Percentiles rank a stretch among this genome's conserved stretches.
Evolutionary conservation across 2,329 filamentous ascomycete species (phyloP).

Genomic region (Alternaria postmessia): DNA sequence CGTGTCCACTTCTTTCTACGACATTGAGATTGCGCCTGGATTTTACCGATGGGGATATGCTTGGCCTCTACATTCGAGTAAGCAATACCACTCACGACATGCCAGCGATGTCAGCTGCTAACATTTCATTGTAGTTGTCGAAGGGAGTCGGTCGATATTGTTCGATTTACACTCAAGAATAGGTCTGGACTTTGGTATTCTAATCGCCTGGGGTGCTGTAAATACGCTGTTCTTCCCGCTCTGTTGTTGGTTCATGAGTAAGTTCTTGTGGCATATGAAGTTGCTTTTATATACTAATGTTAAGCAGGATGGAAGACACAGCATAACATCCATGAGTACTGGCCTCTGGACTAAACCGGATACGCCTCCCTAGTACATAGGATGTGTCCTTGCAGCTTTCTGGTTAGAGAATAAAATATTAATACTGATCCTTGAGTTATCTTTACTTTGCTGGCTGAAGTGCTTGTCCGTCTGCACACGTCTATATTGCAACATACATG

Average conservation of each 20-base stretch:
- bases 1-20: constrained; percentile 67
- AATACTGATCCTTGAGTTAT: neutral
- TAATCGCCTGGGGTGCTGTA: constrained; percentile 66
- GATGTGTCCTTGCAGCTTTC: neutral
- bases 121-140: constrained; percentile 56
- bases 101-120: neutral
- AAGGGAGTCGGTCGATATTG: constrained; percentile 66
- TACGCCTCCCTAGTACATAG: too few relatives aligned
- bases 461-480: fast-evolving
- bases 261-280: neutral
- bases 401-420: neutral
- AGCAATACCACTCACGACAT: constrained; percentile 19
- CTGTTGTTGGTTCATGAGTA: constrained; percentile 53
- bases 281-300: neutral
- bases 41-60: constrained; percentile 71
- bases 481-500: neutral
- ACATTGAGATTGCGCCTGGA: constrained; percentile 64
- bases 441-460: neutral
- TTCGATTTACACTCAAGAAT: constrained; percentile 67
- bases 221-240: constrained; percentile 64
- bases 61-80: constrained; percentile 68
- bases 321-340: constrained; percentile 25
- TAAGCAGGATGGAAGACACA: constrained; percentile 15
- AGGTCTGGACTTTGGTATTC: constrained; percentile 67
- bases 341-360: constrained; percentile 21